These are phyloP conservation scores for Gastrolobium villosum DNA, from an alignment of 306 rosid genomes.

Conservation along the genomic window DNA sequence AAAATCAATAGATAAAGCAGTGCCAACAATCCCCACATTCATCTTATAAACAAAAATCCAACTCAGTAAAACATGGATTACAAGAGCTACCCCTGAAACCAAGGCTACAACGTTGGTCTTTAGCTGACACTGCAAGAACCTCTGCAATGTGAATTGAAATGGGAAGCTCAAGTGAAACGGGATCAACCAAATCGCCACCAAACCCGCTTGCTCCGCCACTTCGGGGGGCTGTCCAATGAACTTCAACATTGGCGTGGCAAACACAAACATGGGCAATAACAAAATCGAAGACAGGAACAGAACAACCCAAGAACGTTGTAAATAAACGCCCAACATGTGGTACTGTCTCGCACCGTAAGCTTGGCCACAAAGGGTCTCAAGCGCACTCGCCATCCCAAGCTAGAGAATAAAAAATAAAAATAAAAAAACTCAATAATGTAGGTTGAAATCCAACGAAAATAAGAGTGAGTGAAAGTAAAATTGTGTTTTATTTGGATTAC, in stretches of 20 bases:
- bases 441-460: background rate
- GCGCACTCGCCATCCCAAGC: constrained; percentile 89
- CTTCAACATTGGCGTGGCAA: constrained; percentile 70
- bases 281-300: constrained; percentile 58
- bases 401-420: constrained; percentile 18
- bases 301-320: constrained; percentile 82
- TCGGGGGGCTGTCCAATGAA: constrained; percentile 56
- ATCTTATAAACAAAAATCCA: constrained; percentile 64
- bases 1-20: constrained; percentile 66
- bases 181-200: constrained; percentile 69
- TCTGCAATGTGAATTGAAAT: constrained; percentile 69
- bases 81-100: constrained; percentile 62
- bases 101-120: constrained; percentile 62
- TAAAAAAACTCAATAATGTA: background rate
- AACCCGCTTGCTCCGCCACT: constrained; percentile 70
- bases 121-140: constrained; percentile 76
- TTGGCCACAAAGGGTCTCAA: constrained; percentile 82
- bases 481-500: background rate
- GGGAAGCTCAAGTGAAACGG: constrained; percentile 78
- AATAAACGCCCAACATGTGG: constrained; percentile 65
- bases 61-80: constrained; percentile 58
- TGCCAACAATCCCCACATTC: constrained; percentile 61
- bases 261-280: constrained; percentile 65
- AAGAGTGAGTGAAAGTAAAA: background rate
- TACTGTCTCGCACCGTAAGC: constrained; percentile 73